Conservation (phyloP, 495 filamentous ascomycete species). For the Letharia columbiana region DNA sequence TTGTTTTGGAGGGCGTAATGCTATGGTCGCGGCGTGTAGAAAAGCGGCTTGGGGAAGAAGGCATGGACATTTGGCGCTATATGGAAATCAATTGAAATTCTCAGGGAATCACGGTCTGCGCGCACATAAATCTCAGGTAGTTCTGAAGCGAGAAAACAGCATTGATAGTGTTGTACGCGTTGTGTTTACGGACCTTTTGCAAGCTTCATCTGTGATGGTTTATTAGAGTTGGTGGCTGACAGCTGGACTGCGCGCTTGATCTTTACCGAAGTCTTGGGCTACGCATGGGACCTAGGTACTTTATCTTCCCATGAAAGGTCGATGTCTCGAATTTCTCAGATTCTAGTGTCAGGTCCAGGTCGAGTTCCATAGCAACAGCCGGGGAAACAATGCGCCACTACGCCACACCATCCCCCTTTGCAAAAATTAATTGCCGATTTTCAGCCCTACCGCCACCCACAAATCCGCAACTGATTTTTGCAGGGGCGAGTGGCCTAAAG, state of each 20-base stretch:
- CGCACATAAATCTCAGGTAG: background rate
- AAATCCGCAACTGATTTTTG: no score
- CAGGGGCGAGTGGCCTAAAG: no score
- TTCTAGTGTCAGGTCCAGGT: background rate
- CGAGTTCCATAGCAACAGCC: background rate
- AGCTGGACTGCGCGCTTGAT: background rate
- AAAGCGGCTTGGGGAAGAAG: constrained; percentile 37
- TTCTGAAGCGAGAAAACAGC: background rate
- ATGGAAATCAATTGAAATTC: constrained; percentile 15
- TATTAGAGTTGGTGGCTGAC: background rate
- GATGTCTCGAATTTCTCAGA: background rate
- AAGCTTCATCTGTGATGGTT: constrained; percentile 6
- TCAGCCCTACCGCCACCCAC: no score
- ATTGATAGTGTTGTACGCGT: constrained; percentile 2
- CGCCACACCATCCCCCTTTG: background rate
- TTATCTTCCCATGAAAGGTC: background rate
- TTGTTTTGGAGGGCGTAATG: constrained; percentile 31
- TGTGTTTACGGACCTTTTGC: constrained; percentile 12
- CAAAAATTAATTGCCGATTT: no score
- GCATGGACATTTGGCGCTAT: constrained; percentile 40
- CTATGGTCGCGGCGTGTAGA: constrained; percentile 36
- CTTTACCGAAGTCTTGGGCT: background rate
- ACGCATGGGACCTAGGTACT: background rate
- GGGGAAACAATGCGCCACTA: background rate
- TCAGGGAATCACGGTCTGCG: constrained; percentile 8